Base-by-base conservation (phyloP, 75 land plant species). In the Cunninghamia lanceolata region DNA sequence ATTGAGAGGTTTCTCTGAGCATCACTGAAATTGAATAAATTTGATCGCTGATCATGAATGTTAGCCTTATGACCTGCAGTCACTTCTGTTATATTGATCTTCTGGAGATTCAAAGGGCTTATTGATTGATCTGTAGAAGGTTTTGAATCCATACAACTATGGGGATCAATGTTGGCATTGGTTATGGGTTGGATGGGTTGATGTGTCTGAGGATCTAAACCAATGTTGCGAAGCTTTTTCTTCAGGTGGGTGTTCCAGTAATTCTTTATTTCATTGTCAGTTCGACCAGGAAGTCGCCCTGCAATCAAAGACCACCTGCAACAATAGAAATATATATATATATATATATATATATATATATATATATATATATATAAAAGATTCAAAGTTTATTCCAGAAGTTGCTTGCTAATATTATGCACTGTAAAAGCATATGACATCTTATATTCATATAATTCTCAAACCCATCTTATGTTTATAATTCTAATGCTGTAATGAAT, bases 251-350 rank as follows among this genome's bases (percentile, higher is more conserved):
- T 73, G 75, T 73, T 73, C 75, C 75, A 73, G 75, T 73, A 73
- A 34, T 73, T 73, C 75, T 73, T 73, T 10, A 73, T 73, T 34
- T 73, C 75, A 73, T 73, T 73, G 16, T 73, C 75, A 32, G 75
- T 73, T 30, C 75, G 75, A 34, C 75, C 75, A 9, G 75, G 75
- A 34, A 73, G 75, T 30, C 38, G 75, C 14, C 36, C 75, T 34
- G 75, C 75, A 32, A 73, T 73, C 36, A 73, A 73, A 34, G 75
- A 73, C 75, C 75, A 73, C 75, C 75, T 73, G 75, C 36, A 73
- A n/a, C 30, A 25, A 2, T 32, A 10, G 36, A 73, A 10, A 73
- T 3, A 13, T 2, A 34, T 8, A 34, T 32, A 73, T 21, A 50
- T 50, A 7, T 50, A 50, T 9, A 0, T 50, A 4, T n/a, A n/a